Evolutionary conservation across 1,284 basidiomycete genomes (phyloP).

Genomic region (Boletus semigastroideus): DNA sequence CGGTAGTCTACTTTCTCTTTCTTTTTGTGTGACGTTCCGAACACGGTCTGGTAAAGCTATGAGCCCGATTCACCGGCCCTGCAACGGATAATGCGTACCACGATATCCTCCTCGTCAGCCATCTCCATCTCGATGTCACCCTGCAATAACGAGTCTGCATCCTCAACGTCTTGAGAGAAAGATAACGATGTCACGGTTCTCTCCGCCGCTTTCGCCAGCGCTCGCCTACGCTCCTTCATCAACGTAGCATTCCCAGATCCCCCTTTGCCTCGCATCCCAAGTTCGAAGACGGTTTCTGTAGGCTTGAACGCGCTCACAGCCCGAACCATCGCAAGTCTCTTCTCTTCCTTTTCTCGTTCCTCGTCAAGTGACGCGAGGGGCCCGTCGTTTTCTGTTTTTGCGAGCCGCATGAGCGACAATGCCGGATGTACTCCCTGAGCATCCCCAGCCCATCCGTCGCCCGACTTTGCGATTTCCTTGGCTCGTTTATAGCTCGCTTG

Average conservation of each 20-base stretch:
- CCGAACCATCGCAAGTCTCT: slow-evolving; percentile 69
- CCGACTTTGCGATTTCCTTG: slow-evolving; percentile 81
- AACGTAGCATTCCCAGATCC: slow-evolving; percentile 64
- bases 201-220: slow-evolving; percentile 63
- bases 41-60: slow-evolving; percentile 59
- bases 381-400: slow-evolving; percentile 33
- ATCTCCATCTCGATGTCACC: slow-evolving; percentile 52
- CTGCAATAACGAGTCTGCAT: slow-evolving; percentile 25
- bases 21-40: slow-evolving; percentile 57
- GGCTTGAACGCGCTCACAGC: slow-evolving; percentile 85
- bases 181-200: slow-evolving; percentile 42
- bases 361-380: slow-evolving; percentile 19
- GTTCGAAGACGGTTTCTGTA: slow-evolving; percentile 89
- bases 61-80: slow-evolving; percentile 8
- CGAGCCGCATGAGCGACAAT: slow-evolving; percentile 39
- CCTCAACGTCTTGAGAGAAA: slow-evolving; percentile 35
- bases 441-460: slow-evolving; percentile 69
- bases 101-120: slow-evolving; percentile 77
- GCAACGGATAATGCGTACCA: slow-evolving; percentile 43
- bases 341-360: slow-evolving; percentile 45
- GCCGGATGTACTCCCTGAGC: slow-evolving; percentile 69
- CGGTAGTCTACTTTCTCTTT: slow-evolving; percentile 53
- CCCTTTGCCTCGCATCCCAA: slow-evolving; percentile 72
- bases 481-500: slow-evolving; percentile 84
- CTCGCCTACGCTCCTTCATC: slow-evolving; percentile 89